Conservation (phyloP, 208 protist genomes). For the Spongospora subterranea region DNA sequence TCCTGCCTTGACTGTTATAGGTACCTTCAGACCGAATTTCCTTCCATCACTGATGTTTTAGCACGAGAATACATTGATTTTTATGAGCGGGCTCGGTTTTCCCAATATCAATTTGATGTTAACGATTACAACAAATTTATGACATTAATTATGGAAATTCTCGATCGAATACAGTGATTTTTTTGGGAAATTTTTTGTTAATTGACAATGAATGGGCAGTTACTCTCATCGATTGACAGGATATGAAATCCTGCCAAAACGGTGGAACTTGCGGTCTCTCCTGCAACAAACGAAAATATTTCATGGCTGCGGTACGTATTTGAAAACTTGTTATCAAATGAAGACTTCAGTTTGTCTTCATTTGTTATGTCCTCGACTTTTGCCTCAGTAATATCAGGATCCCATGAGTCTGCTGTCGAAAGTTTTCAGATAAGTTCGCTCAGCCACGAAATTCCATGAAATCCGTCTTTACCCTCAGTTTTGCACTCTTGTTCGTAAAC, state of each 20-base stretch:
- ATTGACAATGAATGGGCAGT: slow-evolving; percentile 19
- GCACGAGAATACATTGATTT: not conserved
- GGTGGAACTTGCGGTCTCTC: not conserved
- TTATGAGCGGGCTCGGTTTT: not conserved
- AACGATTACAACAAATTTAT: not conserved
- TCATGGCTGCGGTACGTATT: too few relatives aligned
- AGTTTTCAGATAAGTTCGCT: not conserved
- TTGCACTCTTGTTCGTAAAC: not conserved
- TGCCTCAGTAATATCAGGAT: not conserved
- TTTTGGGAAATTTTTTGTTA: not conserved
- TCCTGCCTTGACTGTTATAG: too few relatives aligned
- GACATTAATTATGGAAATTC: not conserved
- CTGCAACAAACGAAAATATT: not conserved
- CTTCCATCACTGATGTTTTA: not conserved
- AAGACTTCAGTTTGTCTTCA: not conserved
- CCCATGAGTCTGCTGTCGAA: not conserved
- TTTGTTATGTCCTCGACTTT: not conserved
- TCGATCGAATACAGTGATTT: slow-evolving; percentile 10
- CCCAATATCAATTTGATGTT: not conserved
- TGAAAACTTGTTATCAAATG: too few relatives aligned
- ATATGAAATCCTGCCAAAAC: not conserved
- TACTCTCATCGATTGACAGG: not conserved
- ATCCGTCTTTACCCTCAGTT: not conserved
- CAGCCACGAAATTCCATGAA: not conserved
- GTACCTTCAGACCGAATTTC: not conserved